Evolutionary conservation across 495 filamentous ascomycete genomes (phyloP), one percentile per base, ranked within the genome.

Genomic region (Aspergillus egyptiacus): DNA sequence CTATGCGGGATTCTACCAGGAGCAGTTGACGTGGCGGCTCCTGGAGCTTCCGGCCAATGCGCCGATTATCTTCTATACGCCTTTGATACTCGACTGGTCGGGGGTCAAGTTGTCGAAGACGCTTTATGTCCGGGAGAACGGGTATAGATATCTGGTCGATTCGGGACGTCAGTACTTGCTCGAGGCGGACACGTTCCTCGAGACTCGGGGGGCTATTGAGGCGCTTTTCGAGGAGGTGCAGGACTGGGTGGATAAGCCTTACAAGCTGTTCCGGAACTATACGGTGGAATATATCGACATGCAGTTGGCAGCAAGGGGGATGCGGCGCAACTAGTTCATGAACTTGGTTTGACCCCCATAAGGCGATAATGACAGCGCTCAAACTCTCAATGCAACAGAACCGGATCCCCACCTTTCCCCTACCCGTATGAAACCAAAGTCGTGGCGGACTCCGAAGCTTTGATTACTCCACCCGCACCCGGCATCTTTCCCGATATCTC

Each of bases 1-100:
- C 45, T 64, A 66, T 46, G 56, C 61, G 9, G 61, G 59, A 17
- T 56, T 55, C 15, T 66, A 66, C 46, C 53, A 58, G 27, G 62
- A 63, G 43, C 39, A 53, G 35, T 42, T 66, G 6, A 49, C 57
- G 1, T 66, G 59, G 51, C 27, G 54, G n/a, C 50, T 53, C 24
- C 24, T 50, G 6, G 53, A 46, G 8, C 34, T 28, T n/a, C 34
- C 43, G 20, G 47, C 46, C 14, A 50, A 23, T 24, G 32, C 40
- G 36, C 39, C 53, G 40, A 10, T 46, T 46, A 33, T 47, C 53
- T 14, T 63, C 25, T 37, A 59, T 42, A 53, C 64, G 18, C 62
- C 60, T n/a, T 42, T 65, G 35, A 50, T 65, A 19, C 35, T 59
- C n/a, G 62, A 67, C 53, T 67, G 62, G 60, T 56, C 59, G 28